Conservation (phyloP, 1,284 basidiomycete genomes). For the Tilletiaria anomala region DNA sequence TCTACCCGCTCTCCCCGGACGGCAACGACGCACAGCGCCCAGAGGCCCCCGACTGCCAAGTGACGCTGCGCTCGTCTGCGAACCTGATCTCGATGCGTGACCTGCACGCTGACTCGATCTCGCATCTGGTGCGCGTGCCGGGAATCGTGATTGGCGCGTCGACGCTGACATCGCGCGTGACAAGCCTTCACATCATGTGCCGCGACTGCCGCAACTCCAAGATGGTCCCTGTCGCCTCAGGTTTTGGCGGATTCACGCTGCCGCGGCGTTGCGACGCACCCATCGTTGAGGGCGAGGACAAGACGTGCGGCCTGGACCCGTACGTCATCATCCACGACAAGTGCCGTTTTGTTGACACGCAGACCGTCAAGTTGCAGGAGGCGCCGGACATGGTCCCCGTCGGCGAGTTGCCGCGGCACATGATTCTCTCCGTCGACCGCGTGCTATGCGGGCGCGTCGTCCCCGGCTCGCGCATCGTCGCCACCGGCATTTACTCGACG, state of each 20-base stretch:
- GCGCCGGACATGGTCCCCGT: conserved; percentile 99
- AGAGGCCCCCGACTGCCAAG: conserved; percentile 60
- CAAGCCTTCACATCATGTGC: conserved; percentile 81
- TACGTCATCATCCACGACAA: conserved; percentile 92
- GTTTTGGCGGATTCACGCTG: conserved; percentile 59
- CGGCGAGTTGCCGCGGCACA: conserved; percentile 89
- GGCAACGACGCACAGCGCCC: conserved; percentile 17
- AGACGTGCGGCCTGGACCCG: conserved; percentile 88
- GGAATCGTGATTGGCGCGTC: conserved; percentile 98
- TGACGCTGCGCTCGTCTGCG: conserved; percentile 64
- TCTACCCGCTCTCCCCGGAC: conserved; percentile 28
- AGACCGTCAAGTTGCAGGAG: conserved; percentile 93
- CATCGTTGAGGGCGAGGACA: conserved; percentile 54
- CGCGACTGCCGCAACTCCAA: conserved; percentile 76
- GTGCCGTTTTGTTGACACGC: conserved; percentile 87
- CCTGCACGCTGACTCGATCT: conserved; percentile 66
- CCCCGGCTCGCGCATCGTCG: conserved; percentile 83
- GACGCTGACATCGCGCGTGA: conserved; percentile 79
- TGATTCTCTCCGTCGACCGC: conserved; percentile 76
- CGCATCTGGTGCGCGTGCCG: conserved; percentile 86
- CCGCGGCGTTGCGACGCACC: conserved; percentile 39
- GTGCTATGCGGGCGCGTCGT: conserved; percentile 45
- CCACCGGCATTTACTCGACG: conserved; percentile 92
- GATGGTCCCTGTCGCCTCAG: conserved; percentile 53
- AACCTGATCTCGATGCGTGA: conserved; percentile 90